Conservation (phyloP, 768 basidiomycete genomes). For the Suillus placidus region DNA sequence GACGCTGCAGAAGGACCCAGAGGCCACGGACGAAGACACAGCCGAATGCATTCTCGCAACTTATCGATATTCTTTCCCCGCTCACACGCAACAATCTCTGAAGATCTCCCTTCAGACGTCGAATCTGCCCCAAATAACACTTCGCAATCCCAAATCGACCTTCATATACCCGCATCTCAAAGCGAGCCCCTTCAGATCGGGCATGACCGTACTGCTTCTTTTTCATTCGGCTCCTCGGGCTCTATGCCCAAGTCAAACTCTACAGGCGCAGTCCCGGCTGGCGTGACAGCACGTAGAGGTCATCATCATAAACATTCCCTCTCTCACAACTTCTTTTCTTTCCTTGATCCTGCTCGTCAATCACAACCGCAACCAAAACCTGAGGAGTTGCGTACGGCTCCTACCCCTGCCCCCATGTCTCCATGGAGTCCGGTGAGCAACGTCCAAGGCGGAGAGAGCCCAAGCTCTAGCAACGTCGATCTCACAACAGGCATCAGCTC, state of each 20-base stretch:
- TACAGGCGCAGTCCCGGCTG: conserved; percentile 12
- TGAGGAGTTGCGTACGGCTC: conserved; percentile 54
- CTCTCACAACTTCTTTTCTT: conserved; percentile 95
- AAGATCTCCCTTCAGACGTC: conserved; percentile 57
- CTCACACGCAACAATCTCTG: conserved; percentile 62
- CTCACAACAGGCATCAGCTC: neutral
- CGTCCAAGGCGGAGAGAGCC: neutral
- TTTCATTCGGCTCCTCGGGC: conserved; percentile 48
- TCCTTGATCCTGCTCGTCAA: conserved; percentile 67
- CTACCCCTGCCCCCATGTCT: conserved; percentile 63
- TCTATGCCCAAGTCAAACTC: conserved; percentile 41
- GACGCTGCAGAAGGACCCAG: conserved; percentile 10
- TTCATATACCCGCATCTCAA: conserved; percentile 46
- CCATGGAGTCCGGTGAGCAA: conserved; percentile 56
- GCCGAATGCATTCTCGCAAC: conserved; percentile 86
- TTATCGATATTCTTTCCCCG: conserved; percentile 90
- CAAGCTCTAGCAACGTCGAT: neutral
- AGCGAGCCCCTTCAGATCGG: conserved; percentile 34
- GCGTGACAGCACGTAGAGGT: conserved; percentile 49
- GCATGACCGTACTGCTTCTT: conserved; percentile 53
- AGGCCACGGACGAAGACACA: conserved; percentile 49
- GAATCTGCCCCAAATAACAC: conserved; percentile 41
- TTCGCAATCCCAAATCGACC: conserved; percentile 25
- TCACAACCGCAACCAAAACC: conserved; percentile 18
- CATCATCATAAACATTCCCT: conserved; percentile 94